A percentile compares a stretch with the other conserved stretches of the same genome.
These are phyloP conservation scores for Hypomontagnella submonticulosa DNA, from an alignment of 495 filamentous ascomycete species.

Conservation along the genomic window DNA sequence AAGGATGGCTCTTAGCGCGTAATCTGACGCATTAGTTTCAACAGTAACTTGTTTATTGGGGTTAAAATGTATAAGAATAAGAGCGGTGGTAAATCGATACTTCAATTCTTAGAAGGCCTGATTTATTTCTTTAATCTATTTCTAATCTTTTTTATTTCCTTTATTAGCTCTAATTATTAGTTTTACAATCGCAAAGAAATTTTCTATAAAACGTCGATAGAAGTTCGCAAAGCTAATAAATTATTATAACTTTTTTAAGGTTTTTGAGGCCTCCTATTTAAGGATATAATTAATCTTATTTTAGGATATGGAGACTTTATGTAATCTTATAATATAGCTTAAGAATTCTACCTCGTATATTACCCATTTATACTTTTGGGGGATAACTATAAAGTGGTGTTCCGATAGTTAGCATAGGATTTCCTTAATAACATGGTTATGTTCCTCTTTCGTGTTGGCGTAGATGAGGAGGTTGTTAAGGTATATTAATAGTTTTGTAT, in stretches of 20 bases:
- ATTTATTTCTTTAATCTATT: background rate
- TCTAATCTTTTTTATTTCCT: background rate
- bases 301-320: background rate
- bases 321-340: background rate
- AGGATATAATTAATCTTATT: slow-evolving; percentile 1
- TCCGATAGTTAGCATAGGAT: background rate
- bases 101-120: background rate
- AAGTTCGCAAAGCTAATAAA: background rate
- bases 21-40: background rate
- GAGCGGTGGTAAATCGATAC: background rate
- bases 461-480: background rate
- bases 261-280: background rate
- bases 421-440: background rate
- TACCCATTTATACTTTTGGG: background rate
- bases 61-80: background rate
- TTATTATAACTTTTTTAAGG: background rate
- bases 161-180: background rate
- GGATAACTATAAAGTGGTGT: background rate
- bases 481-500: background rate
- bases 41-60: background rate
- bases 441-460: background rate
- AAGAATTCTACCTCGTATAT: background rate
- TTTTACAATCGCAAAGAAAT: background rate
- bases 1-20: background rate
- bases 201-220: background rate